Conservation (phyloP, 306 rosid genomes). For the Dryas alaskensis region DNA sequence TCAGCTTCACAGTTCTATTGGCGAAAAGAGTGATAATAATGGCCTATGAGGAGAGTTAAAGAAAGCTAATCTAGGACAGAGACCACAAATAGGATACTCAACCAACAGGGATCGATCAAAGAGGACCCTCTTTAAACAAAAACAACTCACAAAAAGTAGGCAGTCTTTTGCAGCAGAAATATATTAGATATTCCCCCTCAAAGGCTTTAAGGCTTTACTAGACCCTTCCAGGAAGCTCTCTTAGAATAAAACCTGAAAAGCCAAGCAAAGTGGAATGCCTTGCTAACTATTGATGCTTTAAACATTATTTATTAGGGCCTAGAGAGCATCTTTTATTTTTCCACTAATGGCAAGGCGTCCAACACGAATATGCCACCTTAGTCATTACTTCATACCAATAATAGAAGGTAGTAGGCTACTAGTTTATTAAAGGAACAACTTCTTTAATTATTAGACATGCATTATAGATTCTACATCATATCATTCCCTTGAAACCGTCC, state of each 20-base stretch:
- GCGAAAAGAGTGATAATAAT: conserved; percentile 29
- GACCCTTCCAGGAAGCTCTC: conserved; percentile 29
- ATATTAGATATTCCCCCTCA: conserved; percentile 4
- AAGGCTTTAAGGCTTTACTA: background rate
- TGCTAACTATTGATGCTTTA: conserved; percentile 11
- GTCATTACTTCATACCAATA: conserved; percentile 25
- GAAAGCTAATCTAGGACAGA: conserved; percentile 24
- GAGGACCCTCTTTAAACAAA: conserved; percentile 19
- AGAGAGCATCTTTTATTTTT: conserved; percentile 22
- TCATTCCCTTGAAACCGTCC: background rate
- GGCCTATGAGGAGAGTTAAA: conserved; percentile 15
- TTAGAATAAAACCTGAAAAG: conserved; percentile 1
- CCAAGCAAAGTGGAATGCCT: conserved; percentile 32
- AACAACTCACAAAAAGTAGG: conserved; percentile 20
- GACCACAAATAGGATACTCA: conserved; percentile 31
- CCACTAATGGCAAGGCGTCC: conserved; percentile 42
- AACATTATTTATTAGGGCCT: conserved; percentile 17
- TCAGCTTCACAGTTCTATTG: conserved; percentile 26
- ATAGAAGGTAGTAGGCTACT: conserved; percentile 30
- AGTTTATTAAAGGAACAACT: background rate
- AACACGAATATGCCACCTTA: conserved; percentile 18
- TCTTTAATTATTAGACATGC: background rate
- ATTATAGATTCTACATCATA: background rate
- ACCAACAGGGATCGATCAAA: conserved; percentile 28
- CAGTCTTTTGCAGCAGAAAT: conserved; percentile 23